Percentiles rank a stretch among this genome's conserved stretches.
These are phyloP conservation scores for Umbelopsis isabellina DNA, from an alignment of 192 early-diverging fungal species.

Conservation along the genomic window DNA sequence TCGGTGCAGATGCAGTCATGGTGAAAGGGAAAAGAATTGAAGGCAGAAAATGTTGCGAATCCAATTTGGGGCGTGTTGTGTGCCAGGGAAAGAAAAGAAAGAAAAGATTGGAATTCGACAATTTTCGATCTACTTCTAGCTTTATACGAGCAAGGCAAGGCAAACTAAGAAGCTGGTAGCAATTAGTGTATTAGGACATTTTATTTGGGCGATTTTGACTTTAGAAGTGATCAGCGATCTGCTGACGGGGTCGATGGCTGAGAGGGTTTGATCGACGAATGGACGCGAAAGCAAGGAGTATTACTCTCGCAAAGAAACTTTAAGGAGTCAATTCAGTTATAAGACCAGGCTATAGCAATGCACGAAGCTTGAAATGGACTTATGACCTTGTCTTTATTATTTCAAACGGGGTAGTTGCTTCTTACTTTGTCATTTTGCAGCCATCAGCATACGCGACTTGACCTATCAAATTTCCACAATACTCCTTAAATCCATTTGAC, in stretches of 20 bases:
- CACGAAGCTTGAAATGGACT: conserved; percentile 3
- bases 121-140: neutral
- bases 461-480: conserved; percentile 1
- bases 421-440: conserved; percentile 20
- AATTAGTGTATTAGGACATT: neutral
- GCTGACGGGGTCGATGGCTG: conserved; percentile 20
- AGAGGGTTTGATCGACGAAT: conserved; percentile 24
- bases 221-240: conserved; percentile 17
- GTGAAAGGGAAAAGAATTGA: neutral
- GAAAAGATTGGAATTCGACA: neutral
- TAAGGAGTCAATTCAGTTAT: conserved; percentile 5
- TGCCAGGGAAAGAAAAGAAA: neutral
- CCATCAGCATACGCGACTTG: neutral
- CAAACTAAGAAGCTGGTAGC: neutral
- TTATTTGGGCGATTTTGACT: conserved; percentile 9
- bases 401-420: conserved; percentile 16
- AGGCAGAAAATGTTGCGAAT: neutral
- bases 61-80: neutral
- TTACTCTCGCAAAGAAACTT: neutral
- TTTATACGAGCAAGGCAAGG: neutral
- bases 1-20: conserved; percentile 3
- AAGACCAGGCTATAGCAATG: conserved; percentile 3
- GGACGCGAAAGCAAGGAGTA: conserved; percentile 18
- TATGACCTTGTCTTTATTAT: conserved; percentile 13
- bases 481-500: conserved; percentile 8